Evolutionary conservation across 495 filamentous ascomycete species (phyloP).

Genomic region (Hypoxylon intermedium): DNA sequence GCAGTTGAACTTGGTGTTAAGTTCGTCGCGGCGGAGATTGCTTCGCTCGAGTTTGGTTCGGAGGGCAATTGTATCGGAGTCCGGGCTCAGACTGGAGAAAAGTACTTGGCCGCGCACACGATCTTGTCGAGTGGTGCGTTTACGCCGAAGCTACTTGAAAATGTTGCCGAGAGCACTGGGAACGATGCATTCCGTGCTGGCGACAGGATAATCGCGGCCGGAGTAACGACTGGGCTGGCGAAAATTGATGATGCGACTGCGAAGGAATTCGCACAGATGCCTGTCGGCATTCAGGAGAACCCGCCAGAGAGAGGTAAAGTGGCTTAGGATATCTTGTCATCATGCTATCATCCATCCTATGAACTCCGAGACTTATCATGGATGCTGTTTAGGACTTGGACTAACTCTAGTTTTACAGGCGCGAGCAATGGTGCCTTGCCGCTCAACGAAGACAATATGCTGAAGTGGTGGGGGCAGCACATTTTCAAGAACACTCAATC

Average conservation of each 20-base stretch:
- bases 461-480: conserved; percentile 62
- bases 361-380: conserved; percentile 1
- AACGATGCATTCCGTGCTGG: conserved; percentile 56
- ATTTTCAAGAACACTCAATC: conserved; percentile 61
- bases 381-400: background rate
- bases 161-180: conserved; percentile 51
- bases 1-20: conserved; percentile 61
- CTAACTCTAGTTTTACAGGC: conserved; percentile 22
- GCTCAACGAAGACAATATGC: conserved; percentile 47
- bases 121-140: conserved; percentile 65
- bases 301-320: conserved; percentile 25
- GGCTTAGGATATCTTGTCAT: too few relatives aligned
- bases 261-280: conserved; percentile 42
- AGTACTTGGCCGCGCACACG: conserved; percentile 52
- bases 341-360: background rate
- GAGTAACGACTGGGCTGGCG: conserved; percentile 59
- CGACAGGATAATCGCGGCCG: conserved; percentile 62
- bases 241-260: conserved; percentile 40
- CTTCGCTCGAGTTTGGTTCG: conserved; percentile 51
- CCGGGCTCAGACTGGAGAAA: conserved; percentile 49
- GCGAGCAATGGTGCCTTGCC: conserved; percentile 46
- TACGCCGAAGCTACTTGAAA: conserved; percentile 66
- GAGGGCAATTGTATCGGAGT: conserved; percentile 56
- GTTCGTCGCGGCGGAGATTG: conserved; percentile 57
- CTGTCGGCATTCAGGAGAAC: conserved; percentile 47